Percentiles rank a stretch among this genome's conserved stretches.
Conservation (phyloP, 2,329 filamentous ascomycete genomes). For the Achaetomium macrosporum region DNA sequence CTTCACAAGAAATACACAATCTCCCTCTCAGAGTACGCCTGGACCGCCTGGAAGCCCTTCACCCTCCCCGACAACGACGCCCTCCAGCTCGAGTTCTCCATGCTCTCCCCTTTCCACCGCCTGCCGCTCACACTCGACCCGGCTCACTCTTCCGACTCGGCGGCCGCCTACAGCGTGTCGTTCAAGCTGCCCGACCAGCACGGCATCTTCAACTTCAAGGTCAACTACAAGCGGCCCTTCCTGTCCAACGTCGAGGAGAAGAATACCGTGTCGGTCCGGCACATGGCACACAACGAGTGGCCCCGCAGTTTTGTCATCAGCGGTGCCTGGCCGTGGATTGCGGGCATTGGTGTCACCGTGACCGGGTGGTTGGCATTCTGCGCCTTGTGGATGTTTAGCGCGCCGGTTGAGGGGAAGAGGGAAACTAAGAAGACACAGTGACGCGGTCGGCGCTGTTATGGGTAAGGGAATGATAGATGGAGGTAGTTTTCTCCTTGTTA, state of each 20-base stretch:
- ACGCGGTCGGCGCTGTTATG: not conserved
- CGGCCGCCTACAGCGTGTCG: slow-evolving; percentile 64
- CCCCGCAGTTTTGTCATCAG: slow-evolving; percentile 84
- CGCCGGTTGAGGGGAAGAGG: slow-evolving; percentile 35
- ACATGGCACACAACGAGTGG: slow-evolving; percentile 97
- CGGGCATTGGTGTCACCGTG: slow-evolving; percentile 78
- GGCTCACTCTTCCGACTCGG: slow-evolving; percentile 53
- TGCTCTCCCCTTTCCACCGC: slow-evolving; percentile 97
- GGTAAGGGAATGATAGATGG: not conserved
- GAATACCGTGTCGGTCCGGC: slow-evolving; percentile 85
- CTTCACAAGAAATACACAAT: slow-evolving; percentile 70
- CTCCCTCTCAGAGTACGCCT: slow-evolving; percentile 78
- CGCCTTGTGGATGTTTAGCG: slow-evolving; percentile 75
- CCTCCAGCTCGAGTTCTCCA: slow-evolving; percentile 93
- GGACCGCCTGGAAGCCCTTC: slow-evolving; percentile 71
- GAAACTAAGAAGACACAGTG: slow-evolving; percentile 45
- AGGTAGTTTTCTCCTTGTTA: not conserved
- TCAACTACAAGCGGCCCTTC: slow-evolving; percentile 97
- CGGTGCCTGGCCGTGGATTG: slow-evolving; percentile 91
- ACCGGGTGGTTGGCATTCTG: slow-evolving; percentile 81
- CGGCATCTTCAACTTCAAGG: slow-evolving; percentile 96
- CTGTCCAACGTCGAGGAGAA: slow-evolving; percentile 88
- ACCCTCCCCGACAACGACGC: slow-evolving; percentile 61
- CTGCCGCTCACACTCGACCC: slow-evolving; percentile 56
- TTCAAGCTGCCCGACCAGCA: slow-evolving; percentile 94